These are phyloP conservation scores for Hypoxylon sp. DNA, from an alignment of 2,329 filamentous ascomycete species.

Conservation along the genomic window DNA sequence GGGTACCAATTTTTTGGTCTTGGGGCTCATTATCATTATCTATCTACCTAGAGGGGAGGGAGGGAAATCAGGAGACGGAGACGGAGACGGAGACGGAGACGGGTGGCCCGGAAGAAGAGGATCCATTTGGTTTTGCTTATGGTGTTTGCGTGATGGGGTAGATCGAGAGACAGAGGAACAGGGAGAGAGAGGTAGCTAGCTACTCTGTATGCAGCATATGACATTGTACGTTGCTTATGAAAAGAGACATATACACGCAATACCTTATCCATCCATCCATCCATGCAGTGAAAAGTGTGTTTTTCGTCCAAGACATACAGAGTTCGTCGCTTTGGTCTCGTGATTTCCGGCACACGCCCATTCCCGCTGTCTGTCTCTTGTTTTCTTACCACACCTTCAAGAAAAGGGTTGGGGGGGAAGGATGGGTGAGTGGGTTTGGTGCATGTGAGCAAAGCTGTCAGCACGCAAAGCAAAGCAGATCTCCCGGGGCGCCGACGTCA, in stretches of 20 bases:
- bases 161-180: no score
- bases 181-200: conserved; percentile 23
- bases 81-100: conserved; percentile 9
- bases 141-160: conserved; percentile 6
- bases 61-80: conserved; percentile 5
- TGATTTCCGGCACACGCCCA: conserved; percentile 27
- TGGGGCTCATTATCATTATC: no score
- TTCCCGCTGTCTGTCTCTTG: conserved; percentile 3
- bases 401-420: no score
- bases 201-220: conserved; percentile 23
- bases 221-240: conserved; percentile 27
- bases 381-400: conserved; percentile 21
- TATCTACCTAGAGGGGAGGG: no score
- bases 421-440: conserved; percentile 13
- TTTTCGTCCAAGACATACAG: conserved; percentile 15
- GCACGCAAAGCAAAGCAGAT: conserved; percentile 38
- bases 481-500: conserved; percentile 35
- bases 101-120: no score
- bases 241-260: conserved; percentile 29
- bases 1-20: no score
- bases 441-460: conserved; percentile 38
- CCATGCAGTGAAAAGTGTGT: no score
- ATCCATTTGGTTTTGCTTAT: no score
- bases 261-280: no score
- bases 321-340: conserved; percentile 34